Percentiles rank a stretch among this genome's conserved stretches.
These are phyloP conservation scores for Metschnikowia similis DNA, from an alignment of 805 yeast genomes.

Conservation along the genomic window DNA sequence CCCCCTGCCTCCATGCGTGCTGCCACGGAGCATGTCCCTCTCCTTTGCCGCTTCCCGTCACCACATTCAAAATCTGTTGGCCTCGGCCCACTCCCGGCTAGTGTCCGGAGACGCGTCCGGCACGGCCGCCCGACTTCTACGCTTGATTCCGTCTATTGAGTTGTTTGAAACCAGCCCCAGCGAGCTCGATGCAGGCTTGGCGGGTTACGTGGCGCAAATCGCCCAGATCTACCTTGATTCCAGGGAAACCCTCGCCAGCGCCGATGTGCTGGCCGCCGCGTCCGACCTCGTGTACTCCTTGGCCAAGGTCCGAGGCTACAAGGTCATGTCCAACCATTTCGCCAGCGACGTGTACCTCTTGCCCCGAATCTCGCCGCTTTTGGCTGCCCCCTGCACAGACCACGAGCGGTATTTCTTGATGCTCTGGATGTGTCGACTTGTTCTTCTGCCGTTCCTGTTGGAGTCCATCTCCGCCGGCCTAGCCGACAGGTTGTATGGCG, in stretches of 20 bases:
- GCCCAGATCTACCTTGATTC: slow-evolving; percentile 22
- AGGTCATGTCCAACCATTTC: slow-evolving; percentile 54
- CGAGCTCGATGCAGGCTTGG: slow-evolving; percentile 42
- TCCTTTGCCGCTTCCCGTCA: not conserved
- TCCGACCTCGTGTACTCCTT: slow-evolving; percentile 51
- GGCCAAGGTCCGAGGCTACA: slow-evolving; percentile 63
- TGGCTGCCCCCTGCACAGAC: slow-evolving; percentile 13
- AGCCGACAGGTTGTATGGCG: slow-evolving; percentile 29
- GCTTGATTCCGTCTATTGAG: slow-evolving; percentile 21
- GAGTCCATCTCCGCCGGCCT: slow-evolving; percentile 30
- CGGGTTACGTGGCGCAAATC: slow-evolving; percentile 27
- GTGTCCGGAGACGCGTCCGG: not conserved
- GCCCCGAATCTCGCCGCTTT: slow-evolving; percentile 23
- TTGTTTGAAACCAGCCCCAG: slow-evolving; percentile 55
- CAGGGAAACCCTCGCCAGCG: slow-evolving; percentile 3
- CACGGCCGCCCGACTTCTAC: not conserved
- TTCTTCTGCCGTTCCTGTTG: slow-evolving; percentile 71
- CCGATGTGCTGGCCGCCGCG: slow-evolving; percentile 5
- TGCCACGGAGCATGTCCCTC: not conserved
- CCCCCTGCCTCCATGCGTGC: not conserved
- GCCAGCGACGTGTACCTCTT: slow-evolving; percentile 55
- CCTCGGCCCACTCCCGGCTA: not conserved
- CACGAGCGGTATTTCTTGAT: slow-evolving; percentile 40
- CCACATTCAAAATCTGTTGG: not conserved
- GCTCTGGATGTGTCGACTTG: slow-evolving; percentile 68